phyloP scores from a whole-genome alignment of 495 filamentous ascomycete genomes.

The Penicillium longicatenatum region DNA sequence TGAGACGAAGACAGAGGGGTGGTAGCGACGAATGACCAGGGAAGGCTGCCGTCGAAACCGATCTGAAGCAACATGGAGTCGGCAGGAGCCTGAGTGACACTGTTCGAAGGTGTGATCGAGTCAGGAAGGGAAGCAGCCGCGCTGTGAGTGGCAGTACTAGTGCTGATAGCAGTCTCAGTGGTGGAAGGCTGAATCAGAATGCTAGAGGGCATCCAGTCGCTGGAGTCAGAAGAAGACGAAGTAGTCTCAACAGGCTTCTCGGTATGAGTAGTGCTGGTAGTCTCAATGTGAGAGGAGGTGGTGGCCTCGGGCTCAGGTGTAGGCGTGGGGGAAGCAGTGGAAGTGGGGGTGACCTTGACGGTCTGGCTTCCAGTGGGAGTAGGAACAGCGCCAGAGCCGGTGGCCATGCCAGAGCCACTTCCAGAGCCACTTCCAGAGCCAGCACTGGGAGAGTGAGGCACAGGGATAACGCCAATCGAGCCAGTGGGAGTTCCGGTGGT shows the following conservation, averaged over 20 bases:
- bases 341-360: constrained; percentile 20
- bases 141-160: constrained; percentile 33
- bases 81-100: constrained; percentile 52
- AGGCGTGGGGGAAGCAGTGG: constrained; percentile 21
- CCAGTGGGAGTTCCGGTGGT: constrained; percentile 31
- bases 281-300: constrained; percentile 26
- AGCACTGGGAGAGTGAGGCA: constrained; percentile 20
- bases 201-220: constrained; percentile 32
- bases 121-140: constrained; percentile 64
- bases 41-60: constrained; percentile 76
- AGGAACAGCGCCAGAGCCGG: constrained; percentile 13
- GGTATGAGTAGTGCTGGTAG: constrained; percentile 15
- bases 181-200: constrained; percentile 23
- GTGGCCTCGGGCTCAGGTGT: constrained; percentile 18
- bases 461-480: constrained; percentile 25
- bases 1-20: constrained; percentile 73
- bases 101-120: constrained; percentile 69
- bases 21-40: constrained; percentile 78
- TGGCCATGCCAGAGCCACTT: constrained; percentile 14
- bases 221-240: constrained; percentile 9
- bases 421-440: constrained; percentile 19
- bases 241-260: constrained; percentile 10
- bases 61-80: constrained; percentile 77
- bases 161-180: constrained; percentile 27
- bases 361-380: constrained; percentile 12